Conservation (phyloP, 129 eudicot genomes). For the Artemisia annua region DNA sequence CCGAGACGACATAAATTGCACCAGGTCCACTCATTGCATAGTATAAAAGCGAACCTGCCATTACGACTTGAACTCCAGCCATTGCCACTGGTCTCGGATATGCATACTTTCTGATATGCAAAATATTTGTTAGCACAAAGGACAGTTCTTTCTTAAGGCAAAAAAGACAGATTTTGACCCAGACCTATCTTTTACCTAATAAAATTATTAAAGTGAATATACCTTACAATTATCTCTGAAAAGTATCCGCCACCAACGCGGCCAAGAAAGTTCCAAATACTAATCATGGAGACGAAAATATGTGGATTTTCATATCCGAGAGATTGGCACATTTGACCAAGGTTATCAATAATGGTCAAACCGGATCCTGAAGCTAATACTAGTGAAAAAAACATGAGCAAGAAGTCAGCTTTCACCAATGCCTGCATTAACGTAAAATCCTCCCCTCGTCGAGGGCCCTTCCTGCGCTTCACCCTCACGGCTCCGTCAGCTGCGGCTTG, state of each 20-base stretch:
- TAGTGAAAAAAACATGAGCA: conserved; percentile 65
- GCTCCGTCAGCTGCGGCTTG: conserved; percentile 74
- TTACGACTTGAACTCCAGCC: conserved; percentile 58
- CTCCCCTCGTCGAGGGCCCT: conserved; percentile 70
- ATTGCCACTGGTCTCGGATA: conserved; percentile 78
- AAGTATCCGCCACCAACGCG: conserved; percentile 78
- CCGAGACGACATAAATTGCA: conserved; percentile 52
- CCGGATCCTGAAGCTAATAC: conserved; percentile 71
- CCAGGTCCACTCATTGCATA: conserved; percentile 56
- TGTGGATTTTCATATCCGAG: conserved; percentile 55
- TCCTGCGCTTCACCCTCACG: conserved; percentile 44
- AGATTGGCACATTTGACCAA: conserved; percentile 72
- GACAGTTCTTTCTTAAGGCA: background rate
- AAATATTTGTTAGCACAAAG: background rate
- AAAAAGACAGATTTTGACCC: no score
- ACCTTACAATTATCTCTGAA: conserved; percentile 62
- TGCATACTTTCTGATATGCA: conserved; percentile 46
- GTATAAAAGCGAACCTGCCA: conserved; percentile 54
- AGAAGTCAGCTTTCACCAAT: conserved; percentile 64
- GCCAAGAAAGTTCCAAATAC: conserved; percentile 80
- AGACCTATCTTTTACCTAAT: background rate
- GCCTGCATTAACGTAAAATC: conserved; percentile 63
- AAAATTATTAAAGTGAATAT: background rate
- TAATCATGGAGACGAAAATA: conserved; percentile 66
- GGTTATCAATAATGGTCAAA: conserved; percentile 62